Conservation (phyloP, 148 eudicot species). For the Fagopyrum tataricum region DNA sequence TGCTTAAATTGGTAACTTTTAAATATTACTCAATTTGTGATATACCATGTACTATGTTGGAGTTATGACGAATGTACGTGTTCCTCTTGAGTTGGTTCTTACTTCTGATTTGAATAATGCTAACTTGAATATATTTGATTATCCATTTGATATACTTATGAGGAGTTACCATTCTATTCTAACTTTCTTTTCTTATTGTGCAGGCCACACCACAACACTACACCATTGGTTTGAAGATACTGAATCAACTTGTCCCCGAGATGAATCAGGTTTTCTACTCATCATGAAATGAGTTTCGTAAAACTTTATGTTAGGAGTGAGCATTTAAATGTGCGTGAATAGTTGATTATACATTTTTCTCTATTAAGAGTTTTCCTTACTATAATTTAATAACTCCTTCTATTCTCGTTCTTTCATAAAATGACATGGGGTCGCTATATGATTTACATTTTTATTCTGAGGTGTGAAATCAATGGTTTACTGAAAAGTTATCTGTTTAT, state of each 20-base stretch:
- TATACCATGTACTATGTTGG: not conserved
- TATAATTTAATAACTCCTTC: not conserved
- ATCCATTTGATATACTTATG: not conserved
- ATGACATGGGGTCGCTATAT: not conserved
- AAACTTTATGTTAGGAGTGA: not conserved
- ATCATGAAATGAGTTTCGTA: slow-evolving; percentile 4
- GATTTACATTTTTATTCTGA: not conserved
- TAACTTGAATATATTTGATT: not conserved
- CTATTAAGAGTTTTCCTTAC: not conserved
- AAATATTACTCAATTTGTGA: not conserved
- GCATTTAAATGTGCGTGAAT: not conserved
- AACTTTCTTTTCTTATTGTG: slow-evolving; percentile 2
- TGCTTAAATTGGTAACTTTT: not conserved
- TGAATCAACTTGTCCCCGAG: slow-evolving; percentile 71
- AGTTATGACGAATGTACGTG: not conserved
- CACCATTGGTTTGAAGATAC: slow-evolving; percentile 51
- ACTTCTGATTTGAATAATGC: not conserved
- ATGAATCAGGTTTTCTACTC: slow-evolving; percentile 58
- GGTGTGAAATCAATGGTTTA: not conserved
- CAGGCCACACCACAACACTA: slow-evolving; percentile 14
- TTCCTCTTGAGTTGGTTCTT: not conserved
- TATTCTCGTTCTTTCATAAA: not conserved
- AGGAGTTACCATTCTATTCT: slow-evolving; percentile 8
- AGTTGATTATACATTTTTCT: not conserved
- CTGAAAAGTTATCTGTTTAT: not conserved